phyloP scores from a whole-genome alignment of 108 stramenopile genomes.

The Conticribra weissflogii region DNA sequence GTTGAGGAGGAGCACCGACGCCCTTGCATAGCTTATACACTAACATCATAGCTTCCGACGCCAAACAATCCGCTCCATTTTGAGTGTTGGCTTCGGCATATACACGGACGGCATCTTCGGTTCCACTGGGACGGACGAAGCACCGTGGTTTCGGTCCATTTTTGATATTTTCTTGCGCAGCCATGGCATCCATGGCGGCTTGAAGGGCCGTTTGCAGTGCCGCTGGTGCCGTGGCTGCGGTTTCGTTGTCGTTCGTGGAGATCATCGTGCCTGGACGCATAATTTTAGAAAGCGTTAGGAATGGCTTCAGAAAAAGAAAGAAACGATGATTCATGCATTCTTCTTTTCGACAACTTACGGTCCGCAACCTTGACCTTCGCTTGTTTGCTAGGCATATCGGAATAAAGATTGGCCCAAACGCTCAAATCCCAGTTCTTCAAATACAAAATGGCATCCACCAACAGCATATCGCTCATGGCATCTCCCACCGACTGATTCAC shows the following conservation, averaged over 20 bases:
- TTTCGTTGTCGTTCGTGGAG: conserved; percentile 90
- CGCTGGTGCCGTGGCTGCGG: conserved; percentile 70
- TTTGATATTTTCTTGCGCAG: conserved; percentile 20
- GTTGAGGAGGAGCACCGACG: conserved; percentile 64
- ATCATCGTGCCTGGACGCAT: conserved; percentile 69
- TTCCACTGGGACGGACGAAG: conserved; percentile 98
- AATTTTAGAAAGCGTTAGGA: too few relatives aligned
- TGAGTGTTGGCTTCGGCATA: conserved; percentile 94
- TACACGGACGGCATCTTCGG: conserved; percentile 98
- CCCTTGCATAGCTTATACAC: conserved; percentile 73
- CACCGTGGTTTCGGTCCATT: conserved; percentile 63
- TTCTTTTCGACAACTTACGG: conserved; percentile 30
- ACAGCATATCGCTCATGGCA: conserved; percentile 94
- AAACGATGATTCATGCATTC: neutral
- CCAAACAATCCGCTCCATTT: conserved; percentile 69
- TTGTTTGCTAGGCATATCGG: conserved; percentile 94
- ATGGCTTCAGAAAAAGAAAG: conserved; percentile 2
- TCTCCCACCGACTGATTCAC: conserved; percentile 98
- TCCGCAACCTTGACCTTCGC: conserved; percentile 93
- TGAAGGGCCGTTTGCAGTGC: conserved; percentile 89
- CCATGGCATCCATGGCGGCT: conserved; percentile 56
- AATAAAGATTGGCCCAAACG: conserved; percentile 87
- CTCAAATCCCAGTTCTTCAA: conserved; percentile 65
- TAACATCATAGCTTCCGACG: conserved; percentile 68
- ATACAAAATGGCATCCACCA: conserved; percentile 88